Evolutionary conservation across 768 basidiomycete genomes (phyloP), one percentile per base, ranked within the genome.

Genomic region (Boletus reticuloceps): DNA sequence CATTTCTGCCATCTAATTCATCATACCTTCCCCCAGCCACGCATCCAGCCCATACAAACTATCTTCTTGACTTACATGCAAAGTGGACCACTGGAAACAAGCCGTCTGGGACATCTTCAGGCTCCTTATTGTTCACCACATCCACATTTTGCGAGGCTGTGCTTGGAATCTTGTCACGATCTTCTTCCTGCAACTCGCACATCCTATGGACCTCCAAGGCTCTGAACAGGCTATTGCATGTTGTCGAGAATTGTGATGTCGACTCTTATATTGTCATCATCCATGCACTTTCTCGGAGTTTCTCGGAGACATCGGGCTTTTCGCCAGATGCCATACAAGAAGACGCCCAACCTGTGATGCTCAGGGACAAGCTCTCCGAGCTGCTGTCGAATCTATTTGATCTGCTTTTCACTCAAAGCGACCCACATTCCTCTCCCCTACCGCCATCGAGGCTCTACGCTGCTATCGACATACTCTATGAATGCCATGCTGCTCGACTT

Each of bases 1-100:
- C 81, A 25, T 62, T 80, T 29, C 49, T 66, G 5, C 56, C 76
- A 13, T 49, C 64, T 25, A 52, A 65, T 29, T 42, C 57, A 17
- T 54, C 56, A n/a, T 58, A 50, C 51, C 53, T 59, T 3, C 69
- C 73, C 4, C 70, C 69, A 13, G 66, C 78, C 41, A 73, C 71
- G 17, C 78, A 82, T 50, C 74, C 79, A 4, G 70, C 74, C 3
- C 79, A 83, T 64, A 67, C 70, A 13, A 70, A 69, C 47, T 84
- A 79, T 61, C 74, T 85, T 39, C 56, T 75, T 16, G 75, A 79
- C 43, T 71, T 84, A 29, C 70, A 69, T 42, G 59, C 64, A n/a
- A 66, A 63, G 41, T 84, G 82, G 77, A 66, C 45, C 47, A 50
- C 45, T 17, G 51, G 60, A 47, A 59, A 62, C 20, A 55, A 41